Conservation (phyloP, 208 protist species). For the Crithidia thermophila region DNA sequence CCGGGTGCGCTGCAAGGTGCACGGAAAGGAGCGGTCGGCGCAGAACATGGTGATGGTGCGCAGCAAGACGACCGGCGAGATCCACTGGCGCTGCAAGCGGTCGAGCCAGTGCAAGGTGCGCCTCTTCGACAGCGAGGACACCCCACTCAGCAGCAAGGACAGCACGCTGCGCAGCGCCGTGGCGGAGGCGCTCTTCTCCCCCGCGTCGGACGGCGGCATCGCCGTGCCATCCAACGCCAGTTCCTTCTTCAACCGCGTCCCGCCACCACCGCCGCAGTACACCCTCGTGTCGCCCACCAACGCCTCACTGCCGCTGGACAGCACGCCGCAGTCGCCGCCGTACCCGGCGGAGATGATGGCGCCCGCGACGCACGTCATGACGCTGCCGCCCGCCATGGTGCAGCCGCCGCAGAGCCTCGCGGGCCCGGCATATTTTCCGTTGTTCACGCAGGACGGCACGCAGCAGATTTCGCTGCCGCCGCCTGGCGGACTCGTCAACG, state of each 20-base stretch:
- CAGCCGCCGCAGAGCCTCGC: background rate
- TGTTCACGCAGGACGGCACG: background rate
- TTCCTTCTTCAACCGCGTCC: background rate
- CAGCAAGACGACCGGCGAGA: conserved; percentile 23
- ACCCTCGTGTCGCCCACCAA: conserved; percentile 15
- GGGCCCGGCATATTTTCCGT: background rate
- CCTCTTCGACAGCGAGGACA: conserved; percentile 12
- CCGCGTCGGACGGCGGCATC: background rate
- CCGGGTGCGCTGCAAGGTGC: conserved; percentile 31
- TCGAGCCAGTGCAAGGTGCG: conserved; percentile 34
- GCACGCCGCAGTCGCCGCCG: background rate
- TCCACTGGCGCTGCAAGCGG: conserved; percentile 40
- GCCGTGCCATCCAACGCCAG: background rate
- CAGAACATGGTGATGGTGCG: conserved; percentile 45
- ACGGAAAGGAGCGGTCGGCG: conserved; percentile 37
- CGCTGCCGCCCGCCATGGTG: conserved; percentile 7
- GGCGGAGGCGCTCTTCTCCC: conserved; percentile 6
- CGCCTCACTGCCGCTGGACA: background rate
- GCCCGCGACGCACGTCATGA: background rate
- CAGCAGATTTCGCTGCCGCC: background rate
- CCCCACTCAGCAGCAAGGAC: conserved; percentile 17
- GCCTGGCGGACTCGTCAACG: conserved; percentile 1
- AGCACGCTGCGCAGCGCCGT: conserved; percentile 14
- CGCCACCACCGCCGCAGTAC: conserved; percentile 20
- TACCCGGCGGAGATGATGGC: background rate